Evolutionary conservation across 106 monocot genomes (phyloP).

Genomic region (Phalaenopsis aphrodite): DNA sequence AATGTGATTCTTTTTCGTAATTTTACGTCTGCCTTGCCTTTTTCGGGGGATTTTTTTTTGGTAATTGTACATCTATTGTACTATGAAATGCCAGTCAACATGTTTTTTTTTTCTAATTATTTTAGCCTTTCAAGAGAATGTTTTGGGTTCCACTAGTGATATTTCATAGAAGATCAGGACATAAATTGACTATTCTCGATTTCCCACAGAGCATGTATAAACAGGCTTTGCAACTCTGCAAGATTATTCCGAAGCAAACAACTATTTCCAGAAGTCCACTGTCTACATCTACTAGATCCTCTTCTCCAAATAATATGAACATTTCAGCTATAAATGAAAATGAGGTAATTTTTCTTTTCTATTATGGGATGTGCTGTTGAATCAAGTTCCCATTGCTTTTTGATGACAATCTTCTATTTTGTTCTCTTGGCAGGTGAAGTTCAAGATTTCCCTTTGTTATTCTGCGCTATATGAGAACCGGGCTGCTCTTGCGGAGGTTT

Average conservation of each 20-base stretch:
- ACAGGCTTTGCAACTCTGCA: constrained; percentile 82
- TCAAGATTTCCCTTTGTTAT: constrained; percentile 88
- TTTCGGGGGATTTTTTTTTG: too few species aligned
- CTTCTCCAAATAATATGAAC: constrained; percentile 80
- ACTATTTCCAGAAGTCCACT: constrained; percentile 54
- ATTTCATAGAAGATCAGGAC: background rate
- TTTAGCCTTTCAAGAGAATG: background rate
- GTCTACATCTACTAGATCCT: constrained; percentile 58
- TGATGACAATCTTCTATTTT: background rate
- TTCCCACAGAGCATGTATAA: constrained; percentile 71
- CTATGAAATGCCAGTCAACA: background rate
- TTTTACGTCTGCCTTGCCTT: too few species aligned
- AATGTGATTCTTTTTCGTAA: too few species aligned
- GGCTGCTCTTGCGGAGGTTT: constrained; percentile 86
- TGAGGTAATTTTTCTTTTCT: constrained; percentile 42
- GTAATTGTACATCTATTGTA: too few species aligned
- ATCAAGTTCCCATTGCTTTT: constrained; percentile 4
- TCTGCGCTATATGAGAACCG: constrained; percentile 76
- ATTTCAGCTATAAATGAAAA: constrained; percentile 71
- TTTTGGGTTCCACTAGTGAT: background rate
- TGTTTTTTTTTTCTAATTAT: background rate
- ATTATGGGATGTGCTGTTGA: background rate
- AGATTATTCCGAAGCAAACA: constrained; percentile 64
- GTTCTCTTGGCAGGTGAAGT: constrained; percentile 69
- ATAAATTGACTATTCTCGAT: constrained; percentile 2